A percentile compares a stretch with the other conserved stretches of the same genome.
These are phyloP conservation scores for Agroathelia rolfsii DNA, from an alignment of 1,284 basidiomycete genomes.

Conservation along the genomic window DNA sequence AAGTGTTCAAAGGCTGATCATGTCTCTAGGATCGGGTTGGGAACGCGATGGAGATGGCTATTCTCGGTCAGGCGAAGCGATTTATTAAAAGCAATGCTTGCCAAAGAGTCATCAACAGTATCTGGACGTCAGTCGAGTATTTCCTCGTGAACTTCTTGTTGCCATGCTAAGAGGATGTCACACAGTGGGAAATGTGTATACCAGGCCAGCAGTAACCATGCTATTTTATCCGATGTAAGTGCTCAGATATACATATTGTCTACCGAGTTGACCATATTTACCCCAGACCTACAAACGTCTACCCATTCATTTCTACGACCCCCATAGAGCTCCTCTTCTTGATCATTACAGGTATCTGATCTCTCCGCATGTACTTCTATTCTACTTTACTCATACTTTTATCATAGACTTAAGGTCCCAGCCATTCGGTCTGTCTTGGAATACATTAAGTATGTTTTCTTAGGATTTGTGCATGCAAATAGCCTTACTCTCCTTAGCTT, in stretches of 20 bases:
- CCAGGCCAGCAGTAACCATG: conserved; percentile 76
- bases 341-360: conserved; percentile 77
- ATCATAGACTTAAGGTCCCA: conserved; percentile 78
- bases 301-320: conserved; percentile 90
- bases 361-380: conserved; percentile 1
- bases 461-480: no score
- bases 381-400: conserved; percentile 4
- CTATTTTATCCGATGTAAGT: conserved; percentile 77
- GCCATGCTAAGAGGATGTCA: conserved; percentile 6
- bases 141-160: neutral
- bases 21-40: conserved; percentile 73
- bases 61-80: conserved; percentile 72
- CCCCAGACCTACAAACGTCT: conserved; percentile 83
- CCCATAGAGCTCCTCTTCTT: conserved; percentile 81
- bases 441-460: conserved; percentile 64
- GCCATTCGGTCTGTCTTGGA: conserved; percentile 84
- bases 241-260: neutral
- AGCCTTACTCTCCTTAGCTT: conserved; percentile 44
- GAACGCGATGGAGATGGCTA: conserved; percentile 87
- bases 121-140: conserved; percentile 50
- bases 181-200: conserved; percentile 83
- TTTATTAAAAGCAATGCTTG: conserved; percentile 84
- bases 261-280: conserved; percentile 2
- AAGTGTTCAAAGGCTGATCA: no score
- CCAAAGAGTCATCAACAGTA: conserved; percentile 79